Evolutionary conservation across 768 basidiomycete species (phyloP).

Genomic region (Tulasnella calospora): DNA sequence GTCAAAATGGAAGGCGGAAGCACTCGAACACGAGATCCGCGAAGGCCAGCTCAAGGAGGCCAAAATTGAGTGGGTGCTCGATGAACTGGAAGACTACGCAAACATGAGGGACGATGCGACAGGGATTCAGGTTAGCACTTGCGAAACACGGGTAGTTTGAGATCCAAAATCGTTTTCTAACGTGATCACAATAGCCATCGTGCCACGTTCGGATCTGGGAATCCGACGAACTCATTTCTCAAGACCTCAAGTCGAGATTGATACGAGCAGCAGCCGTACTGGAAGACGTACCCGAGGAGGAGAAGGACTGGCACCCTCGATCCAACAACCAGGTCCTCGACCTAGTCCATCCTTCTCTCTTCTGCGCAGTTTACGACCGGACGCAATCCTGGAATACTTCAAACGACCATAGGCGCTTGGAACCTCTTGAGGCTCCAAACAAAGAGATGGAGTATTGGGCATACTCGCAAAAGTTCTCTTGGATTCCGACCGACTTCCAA

Average conservation of each 20-base stretch:
- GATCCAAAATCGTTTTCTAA: not conserved
- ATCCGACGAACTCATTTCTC: not conserved
- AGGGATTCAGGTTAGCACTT: not conserved
- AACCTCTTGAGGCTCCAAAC: not conserved
- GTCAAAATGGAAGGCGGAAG: constrained; percentile 18
- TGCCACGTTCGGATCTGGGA: not conserved
- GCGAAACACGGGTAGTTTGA: too few species aligned
- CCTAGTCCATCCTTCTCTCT: not conserved
- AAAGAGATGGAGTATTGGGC: not conserved
- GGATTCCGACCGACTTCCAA: constrained; percentile 24
- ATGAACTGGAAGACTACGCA: not conserved
- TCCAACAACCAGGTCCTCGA: not conserved
- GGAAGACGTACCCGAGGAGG: not conserved
- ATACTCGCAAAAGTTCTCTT: not conserved
- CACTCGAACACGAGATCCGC: not conserved
- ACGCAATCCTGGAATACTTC: constrained; percentile 26
- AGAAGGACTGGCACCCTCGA: not conserved
- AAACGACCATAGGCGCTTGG: not conserved
- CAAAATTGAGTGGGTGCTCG: constrained; percentile 12
- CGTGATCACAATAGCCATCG: not conserved
- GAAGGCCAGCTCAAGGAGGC: not conserved
- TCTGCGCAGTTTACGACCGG: not conserved
- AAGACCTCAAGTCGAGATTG: not conserved
- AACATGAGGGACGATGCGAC: not conserved
- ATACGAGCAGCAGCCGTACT: not conserved